These are phyloP conservation scores for Curvularia lunata DNA, from an alignment of 2,329 filamentous ascomycete genomes.

Conservation along the genomic window DNA sequence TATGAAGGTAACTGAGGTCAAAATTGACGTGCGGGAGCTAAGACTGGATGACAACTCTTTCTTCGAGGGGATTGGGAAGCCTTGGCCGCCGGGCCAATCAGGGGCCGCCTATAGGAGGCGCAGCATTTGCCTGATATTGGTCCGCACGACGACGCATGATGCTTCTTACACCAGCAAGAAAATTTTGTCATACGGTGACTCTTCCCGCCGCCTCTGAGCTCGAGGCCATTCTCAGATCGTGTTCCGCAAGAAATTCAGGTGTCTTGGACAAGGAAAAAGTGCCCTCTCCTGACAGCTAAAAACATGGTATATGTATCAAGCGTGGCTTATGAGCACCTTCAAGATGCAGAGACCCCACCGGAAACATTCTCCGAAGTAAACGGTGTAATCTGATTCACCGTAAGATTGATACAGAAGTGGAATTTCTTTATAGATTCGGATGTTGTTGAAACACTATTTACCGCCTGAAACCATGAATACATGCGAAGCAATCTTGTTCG, in stretches of 20 bases:
- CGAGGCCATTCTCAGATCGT: not conserved
- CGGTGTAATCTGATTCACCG: not conserved
- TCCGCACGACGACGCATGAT: constrained; percentile 17
- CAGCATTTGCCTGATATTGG: constrained; percentile 20
- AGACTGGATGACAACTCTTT: constrained; percentile 9
- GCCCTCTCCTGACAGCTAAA: not conserved
- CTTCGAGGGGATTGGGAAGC: constrained; percentile 9
- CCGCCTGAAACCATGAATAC: not conserved
- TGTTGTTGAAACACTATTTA: not conserved
- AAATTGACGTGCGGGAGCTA: constrained; percentile 15
- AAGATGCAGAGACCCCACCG: not conserved
- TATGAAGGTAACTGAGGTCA: constrained; percentile 4
- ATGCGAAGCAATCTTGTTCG: not conserved
- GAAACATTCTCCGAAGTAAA: not conserved
- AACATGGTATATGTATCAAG: not conserved
- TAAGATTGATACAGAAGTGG: not conserved
- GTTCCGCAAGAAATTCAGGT: not conserved
- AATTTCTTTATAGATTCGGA: not conserved
- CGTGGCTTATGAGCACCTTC: not conserved
- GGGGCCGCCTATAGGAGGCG: constrained; percentile 2
- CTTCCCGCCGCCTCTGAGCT: not conserved
- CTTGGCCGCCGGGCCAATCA: constrained; percentile 16
- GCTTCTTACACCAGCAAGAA: not conserved
- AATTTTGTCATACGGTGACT: not conserved
- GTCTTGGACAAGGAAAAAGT: not conserved